Evolutionary conservation across 768 basidiomycete genomes (phyloP).

Genomic region (Neoboletus brunneissimus): DNA sequence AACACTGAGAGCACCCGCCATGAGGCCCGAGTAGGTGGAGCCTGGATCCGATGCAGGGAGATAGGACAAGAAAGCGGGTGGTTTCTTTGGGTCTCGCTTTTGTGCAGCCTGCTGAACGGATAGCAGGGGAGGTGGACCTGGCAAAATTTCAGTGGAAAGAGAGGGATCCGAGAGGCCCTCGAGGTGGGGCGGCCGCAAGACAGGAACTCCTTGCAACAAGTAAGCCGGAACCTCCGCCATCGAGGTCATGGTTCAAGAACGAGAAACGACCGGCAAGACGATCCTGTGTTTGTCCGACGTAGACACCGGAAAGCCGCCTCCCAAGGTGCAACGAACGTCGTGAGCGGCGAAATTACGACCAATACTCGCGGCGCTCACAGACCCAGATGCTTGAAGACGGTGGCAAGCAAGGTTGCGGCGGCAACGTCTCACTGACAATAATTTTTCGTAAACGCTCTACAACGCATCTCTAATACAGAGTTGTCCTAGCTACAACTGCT

Average conservation of each 20-base stretch:
- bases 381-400: slow-evolving; percentile 11
- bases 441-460: slow-evolving; percentile 21
- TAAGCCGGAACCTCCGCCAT: slow-evolving; percentile 67
- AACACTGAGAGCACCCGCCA: slow-evolving; percentile 60
- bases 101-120: slow-evolving; percentile 67
- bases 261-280: slow-evolving; percentile 22
- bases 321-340: slow-evolving; percentile 20
- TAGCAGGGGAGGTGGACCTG: slow-evolving; percentile 76
- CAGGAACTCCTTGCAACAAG: slow-evolving; percentile 68
- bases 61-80: slow-evolving; percentile 67
- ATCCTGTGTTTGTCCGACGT: slow-evolving; percentile 15
- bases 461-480: slow-evolving; percentile 3
- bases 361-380: slow-evolving; percentile 20
- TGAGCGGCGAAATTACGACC: slow-evolving; percentile 20
- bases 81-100: slow-evolving; percentile 82
- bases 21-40: slow-evolving; percentile 79
- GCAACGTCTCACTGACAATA: slow-evolving; percentile 21
- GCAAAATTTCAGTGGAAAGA: slow-evolving; percentile 87
- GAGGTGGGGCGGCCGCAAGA: slow-evolving; percentile 75
- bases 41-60: slow-evolving; percentile 83
- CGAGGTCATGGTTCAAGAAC: slow-evolving; percentile 57
- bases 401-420: slow-evolving; percentile 25
- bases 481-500: slow-evolving; percentile 17
- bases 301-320: slow-evolving; percentile 19
- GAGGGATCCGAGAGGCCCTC: slow-evolving; percentile 67